Evolutionary conservation across 1,139 yeast genomes (phyloP).

Genomic region (Yamadazyma membranifaciens): DNA sequence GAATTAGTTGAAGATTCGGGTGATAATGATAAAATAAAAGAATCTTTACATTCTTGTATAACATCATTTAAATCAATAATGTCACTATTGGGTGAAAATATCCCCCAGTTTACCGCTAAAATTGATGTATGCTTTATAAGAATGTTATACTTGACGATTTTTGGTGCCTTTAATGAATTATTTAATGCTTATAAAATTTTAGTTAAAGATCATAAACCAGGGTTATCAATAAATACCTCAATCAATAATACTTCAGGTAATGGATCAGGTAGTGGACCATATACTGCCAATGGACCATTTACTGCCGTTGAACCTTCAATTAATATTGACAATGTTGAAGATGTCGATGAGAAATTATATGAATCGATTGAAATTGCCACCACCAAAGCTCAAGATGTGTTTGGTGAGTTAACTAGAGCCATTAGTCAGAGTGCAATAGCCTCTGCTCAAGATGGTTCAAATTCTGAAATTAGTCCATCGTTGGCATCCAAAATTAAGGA

Average conservation of each 20-base stretch:
- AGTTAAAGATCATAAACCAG: slow-evolving; percentile 16
- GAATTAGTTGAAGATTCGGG: slow-evolving; percentile 53
- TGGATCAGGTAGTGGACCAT: background rate
- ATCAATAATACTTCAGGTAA: background rate
- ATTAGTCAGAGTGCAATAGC: slow-evolving; percentile 67
- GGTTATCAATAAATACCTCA: slow-evolving; percentile 23
- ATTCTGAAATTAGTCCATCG: slow-evolving; percentile 18
- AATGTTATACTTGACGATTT: slow-evolving; percentile 66
- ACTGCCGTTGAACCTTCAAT: slow-evolving; percentile 5
- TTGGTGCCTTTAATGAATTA: slow-evolving; percentile 74
- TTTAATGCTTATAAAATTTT: slow-evolving; percentile 67
- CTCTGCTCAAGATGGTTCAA: slow-evolving; percentile 16
- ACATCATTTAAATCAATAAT: slow-evolving; percentile 53
- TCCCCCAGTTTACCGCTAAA: slow-evolving; percentile 46
- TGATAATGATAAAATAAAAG: slow-evolving; percentile 34
- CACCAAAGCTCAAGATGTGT: slow-evolving; percentile 73
- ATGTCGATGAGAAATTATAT: slow-evolving; percentile 74
- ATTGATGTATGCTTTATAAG: slow-evolving; percentile 71
- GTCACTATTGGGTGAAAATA: slow-evolving; percentile 46
- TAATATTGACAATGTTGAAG: slow-evolving; percentile 31
- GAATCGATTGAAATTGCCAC: slow-evolving; percentile 75
- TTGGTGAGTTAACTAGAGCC: slow-evolving; percentile 74
- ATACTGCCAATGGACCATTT: background rate
- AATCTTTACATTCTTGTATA: slow-evolving; percentile 34
- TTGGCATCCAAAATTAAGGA: slow-evolving; percentile 72